These are phyloP conservation scores for Backusella macrospora DNA, from an alignment of 192 early-diverging fungal genomes.

Conservation along the genomic window DNA sequence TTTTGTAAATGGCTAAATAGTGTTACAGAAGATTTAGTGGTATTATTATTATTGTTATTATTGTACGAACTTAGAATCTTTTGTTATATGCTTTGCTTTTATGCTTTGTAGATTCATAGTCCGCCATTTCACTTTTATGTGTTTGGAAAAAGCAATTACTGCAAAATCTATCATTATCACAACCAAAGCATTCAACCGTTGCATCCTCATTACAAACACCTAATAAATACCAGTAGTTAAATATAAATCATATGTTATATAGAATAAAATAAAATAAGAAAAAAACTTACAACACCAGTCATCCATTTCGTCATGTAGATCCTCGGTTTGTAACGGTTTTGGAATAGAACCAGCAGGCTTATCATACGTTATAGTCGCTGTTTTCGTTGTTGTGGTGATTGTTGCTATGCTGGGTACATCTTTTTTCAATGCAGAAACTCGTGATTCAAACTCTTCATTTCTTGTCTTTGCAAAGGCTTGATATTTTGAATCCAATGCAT, in stretches of 20 bases:
- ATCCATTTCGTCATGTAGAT: slow-evolving; percentile 47
- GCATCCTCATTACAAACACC: slow-evolving; percentile 67
- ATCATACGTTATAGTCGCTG: background rate
- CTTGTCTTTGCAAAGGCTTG: slow-evolving; percentile 4
- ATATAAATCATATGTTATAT: background rate
- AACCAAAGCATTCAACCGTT: slow-evolving; percentile 56
- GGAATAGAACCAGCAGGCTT: slow-evolving; percentile 42
- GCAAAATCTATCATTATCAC: slow-evolving; percentile 66
- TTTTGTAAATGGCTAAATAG: too few relatives aligned
- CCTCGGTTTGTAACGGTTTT: slow-evolving; percentile 35
- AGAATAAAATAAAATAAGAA: too few relatives aligned
- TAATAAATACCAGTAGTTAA: slow-evolving; percentile 8
- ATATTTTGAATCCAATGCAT: slow-evolving; percentile 21
- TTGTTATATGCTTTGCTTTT: slow-evolving; percentile 4
- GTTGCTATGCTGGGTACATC: background rate
- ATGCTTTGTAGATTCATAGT: slow-evolving; percentile 45
- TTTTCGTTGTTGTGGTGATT: background rate
- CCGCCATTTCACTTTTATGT: slow-evolving; percentile 47
- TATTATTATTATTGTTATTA: too few relatives aligned
- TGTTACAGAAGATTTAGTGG: too few relatives aligned
- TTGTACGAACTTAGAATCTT: background rate
- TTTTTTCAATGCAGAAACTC: slow-evolving; percentile 36
- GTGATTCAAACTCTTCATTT: slow-evolving; percentile 26
- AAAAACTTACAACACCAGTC: slow-evolving; percentile 54
- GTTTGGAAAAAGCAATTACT: slow-evolving; percentile 56